Conservation (phyloP, 768 basidiomycete genomes). For the Pleurotus platypus region DNA sequence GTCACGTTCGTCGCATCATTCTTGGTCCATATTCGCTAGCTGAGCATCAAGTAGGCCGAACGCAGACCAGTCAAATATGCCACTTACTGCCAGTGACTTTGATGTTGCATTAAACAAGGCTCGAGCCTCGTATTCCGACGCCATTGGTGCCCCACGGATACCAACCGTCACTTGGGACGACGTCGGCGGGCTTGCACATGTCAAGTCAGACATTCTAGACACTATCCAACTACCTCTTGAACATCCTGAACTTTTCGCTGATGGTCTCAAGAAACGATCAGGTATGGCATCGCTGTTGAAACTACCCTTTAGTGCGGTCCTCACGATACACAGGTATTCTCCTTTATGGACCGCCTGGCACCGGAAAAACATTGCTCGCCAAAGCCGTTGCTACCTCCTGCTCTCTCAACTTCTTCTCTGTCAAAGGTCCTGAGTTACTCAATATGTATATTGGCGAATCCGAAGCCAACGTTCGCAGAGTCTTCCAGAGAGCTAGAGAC, state of each 20-base stretch:
- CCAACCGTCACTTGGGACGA: conserved; percentile 97
- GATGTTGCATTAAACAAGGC: conserved; percentile 67
- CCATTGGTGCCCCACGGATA: conserved; percentile 95
- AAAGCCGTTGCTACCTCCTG: conserved; percentile 97
- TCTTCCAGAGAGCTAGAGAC: conserved; percentile 89
- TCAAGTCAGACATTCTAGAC: conserved; percentile 92
- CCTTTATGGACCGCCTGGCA: conserved; percentile 93
- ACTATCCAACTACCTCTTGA: conserved; percentile 92
- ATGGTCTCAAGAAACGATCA: conserved; percentile 93
- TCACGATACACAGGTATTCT: conserved; percentile 60
- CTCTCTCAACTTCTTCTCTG: conserved; percentile 94
- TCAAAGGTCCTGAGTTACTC: conserved; percentile 92
- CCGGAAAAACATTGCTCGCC: conserved; percentile 91
- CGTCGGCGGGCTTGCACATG: conserved; percentile 83
- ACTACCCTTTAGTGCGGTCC: too few species aligned
- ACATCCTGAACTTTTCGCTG: conserved; percentile 84
- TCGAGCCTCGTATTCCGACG: conserved; percentile 79
- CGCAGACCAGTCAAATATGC: conserved; percentile 32
- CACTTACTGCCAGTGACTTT: conserved; percentile 62
- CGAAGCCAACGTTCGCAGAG: conserved; percentile 92
- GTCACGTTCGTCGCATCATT: neutral
- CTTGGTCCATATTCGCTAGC: neutral
- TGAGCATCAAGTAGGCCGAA: neutral
- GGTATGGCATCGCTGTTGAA: conserved; percentile 40
- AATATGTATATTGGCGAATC: conserved; percentile 99